Evolutionary conservation across 345 rosid genomes (phyloP), one percentile per base, ranked within the genome.

Genomic region (Acer campestre): DNA sequence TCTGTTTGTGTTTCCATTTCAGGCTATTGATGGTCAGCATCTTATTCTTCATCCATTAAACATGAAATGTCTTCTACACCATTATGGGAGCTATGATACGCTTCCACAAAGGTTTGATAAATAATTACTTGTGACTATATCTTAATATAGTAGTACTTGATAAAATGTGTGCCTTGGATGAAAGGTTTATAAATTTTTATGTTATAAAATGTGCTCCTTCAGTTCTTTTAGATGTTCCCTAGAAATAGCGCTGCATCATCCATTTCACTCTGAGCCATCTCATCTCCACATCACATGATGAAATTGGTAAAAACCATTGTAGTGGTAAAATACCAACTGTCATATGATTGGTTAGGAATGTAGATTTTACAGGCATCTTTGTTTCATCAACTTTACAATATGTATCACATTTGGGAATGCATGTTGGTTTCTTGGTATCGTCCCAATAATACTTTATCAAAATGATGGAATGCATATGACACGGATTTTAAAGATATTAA

Each of bases 1-100:
- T 75, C 29, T 78, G 22, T n/a, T 67, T 49, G 12, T 71, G 10
- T 85, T 56, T 82, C 68, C 82, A 42, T 87, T 84, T 75, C 89
- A 96, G 99, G 97, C 88, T 65, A 86, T 83, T 81, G 99, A 96
- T 79, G 99, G 99, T 73, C 98, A 96, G 86, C 91, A 88, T 80
- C 80, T 94, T 80, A 90, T 96, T 86, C 91, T 96, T 81, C 98
- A 94, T 67, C 84, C 95, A 10, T 81, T 92, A 77, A 94, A 92
- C 76, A 80, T 96, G 97, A 94, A 92, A 79, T 89, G 97, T 80
- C 97, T 95, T 78, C 82, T 93, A 73, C 93, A 91, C 77, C 92
- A 94, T 82, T 94, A 91, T 81, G 98, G 99, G 69, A 90, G 90
- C 89, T 85, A 87, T 81, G 95, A 86, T 80, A 79, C 79, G 76